These are phyloP conservation scores for Pichia sp. DNA, from an alignment of 1,139 yeast genomes.

Conservation along the genomic window DNA sequence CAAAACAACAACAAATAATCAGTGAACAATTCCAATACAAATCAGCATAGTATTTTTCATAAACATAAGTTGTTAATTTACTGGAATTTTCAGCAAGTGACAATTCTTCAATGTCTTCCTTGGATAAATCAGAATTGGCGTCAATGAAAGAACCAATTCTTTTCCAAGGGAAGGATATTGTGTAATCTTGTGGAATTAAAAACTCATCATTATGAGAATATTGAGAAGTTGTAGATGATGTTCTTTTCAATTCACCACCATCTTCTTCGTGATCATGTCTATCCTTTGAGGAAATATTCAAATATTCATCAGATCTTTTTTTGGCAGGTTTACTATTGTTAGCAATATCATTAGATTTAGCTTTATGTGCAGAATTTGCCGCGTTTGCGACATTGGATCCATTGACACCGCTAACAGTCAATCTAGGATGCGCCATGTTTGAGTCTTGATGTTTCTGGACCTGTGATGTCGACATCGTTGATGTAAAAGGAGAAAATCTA, in stretches of 20 bases:
- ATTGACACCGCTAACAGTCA: background rate
- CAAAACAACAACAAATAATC: slow-evolving; percentile 64
- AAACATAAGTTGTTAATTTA: slow-evolving; percentile 48
- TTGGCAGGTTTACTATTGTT: background rate
- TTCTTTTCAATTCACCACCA: background rate
- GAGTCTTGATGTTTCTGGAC: background rate
- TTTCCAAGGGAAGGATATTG: slow-evolving; percentile 34
- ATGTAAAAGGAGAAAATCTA: background rate
- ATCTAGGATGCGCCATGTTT: background rate
- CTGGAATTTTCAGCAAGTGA: slow-evolving; percentile 13
- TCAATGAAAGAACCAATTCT: slow-evolving; percentile 36
- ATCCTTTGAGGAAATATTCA: background rate
- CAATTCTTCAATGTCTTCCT: slow-evolving; percentile 15
- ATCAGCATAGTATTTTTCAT: slow-evolving; percentile 65
- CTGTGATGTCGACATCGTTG: background rate
- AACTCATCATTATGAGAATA: slow-evolving; percentile 9
- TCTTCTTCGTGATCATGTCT: too few species aligned
- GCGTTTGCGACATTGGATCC: background rate
- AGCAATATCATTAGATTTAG: background rate
- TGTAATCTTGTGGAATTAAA: slow-evolving; percentile 13
- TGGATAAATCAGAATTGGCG: slow-evolving; percentile 18
- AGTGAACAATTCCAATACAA: slow-evolving; percentile 64
- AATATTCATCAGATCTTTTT: background rate
- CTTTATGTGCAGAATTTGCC: background rate
- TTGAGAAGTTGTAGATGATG: slow-evolving; percentile 2